Percentiles rank a stretch among this genome's conserved stretches.
These are phyloP conservation scores for Diaporthe amygdali DNA, from an alignment of 2,329 filamentous ascomycete species.

Conservation along the genomic window DNA sequence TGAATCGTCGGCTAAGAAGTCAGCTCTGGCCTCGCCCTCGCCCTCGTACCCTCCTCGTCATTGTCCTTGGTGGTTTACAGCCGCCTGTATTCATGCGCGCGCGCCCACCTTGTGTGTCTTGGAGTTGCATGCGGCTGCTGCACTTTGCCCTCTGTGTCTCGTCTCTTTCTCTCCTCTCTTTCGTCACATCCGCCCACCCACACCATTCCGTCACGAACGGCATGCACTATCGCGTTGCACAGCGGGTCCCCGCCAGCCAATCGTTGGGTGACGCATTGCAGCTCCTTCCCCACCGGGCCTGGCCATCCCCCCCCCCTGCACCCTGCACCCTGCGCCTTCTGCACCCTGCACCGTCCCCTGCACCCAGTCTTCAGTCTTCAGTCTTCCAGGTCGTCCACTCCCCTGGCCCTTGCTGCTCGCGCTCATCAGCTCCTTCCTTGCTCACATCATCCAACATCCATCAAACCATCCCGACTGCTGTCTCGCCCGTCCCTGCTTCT, in stretches of 20 bases:
- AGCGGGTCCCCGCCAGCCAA: slow-evolving; percentile 10
- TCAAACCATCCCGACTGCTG: not conserved
- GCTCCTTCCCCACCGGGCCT: slow-evolving; percentile 12
- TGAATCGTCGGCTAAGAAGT: not conserved
- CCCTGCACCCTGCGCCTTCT: not conserved
- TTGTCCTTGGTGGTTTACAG: not conserved
- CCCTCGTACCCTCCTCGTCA: not conserved
- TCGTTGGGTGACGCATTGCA: slow-evolving; percentile 12
- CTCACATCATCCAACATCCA: slow-evolving; percentile 3
- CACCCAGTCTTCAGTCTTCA: too few species aligned
- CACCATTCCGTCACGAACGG: slow-evolving; percentile 12
- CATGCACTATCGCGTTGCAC: slow-evolving; percentile 13
- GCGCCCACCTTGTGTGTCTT: not conserved
- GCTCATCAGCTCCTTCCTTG: not conserved
- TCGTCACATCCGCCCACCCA: slow-evolving; percentile 13
- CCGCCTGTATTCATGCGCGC: not conserved
- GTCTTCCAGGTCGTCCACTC: too few species aligned
- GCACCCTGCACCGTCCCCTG: not conserved
- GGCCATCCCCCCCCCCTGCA: not conserved
- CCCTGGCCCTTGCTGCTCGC: not conserved
- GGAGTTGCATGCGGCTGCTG: slow-evolving; percentile 7
- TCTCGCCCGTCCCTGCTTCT: not conserved
- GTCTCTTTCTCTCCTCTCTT: not conserved
- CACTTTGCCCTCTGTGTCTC: too few species aligned
- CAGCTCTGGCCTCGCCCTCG: not conserved